Evolutionary conservation across 495 filamentous ascomycete genomes (phyloP).

Genomic region (Tuber magnatum): DNA sequence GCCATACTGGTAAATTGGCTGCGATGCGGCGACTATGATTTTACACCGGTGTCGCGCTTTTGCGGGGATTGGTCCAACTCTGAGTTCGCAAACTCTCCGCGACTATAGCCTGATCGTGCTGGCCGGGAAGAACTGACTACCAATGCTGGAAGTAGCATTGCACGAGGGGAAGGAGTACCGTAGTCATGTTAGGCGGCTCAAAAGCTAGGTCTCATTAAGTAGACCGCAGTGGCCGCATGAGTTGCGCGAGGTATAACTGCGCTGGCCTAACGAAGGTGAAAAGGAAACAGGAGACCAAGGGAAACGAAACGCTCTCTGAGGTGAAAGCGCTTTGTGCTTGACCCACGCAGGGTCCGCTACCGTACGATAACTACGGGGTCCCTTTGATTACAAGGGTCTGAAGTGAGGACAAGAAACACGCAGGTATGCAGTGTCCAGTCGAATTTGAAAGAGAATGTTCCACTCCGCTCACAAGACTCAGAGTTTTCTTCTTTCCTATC

Average conservation of each 20-base stretch:
- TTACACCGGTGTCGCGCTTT: background rate
- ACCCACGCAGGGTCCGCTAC: background rate
- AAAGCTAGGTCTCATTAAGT: background rate
- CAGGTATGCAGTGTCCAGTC: background rate
- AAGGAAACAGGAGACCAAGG: background rate
- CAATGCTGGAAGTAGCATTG: background rate
- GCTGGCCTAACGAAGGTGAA: background rate
- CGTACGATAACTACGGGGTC: background rate
- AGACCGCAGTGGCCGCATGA: background rate
- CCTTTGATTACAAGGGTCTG: background rate
- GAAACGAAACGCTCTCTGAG: background rate
- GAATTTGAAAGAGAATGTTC: constrained; percentile 2
- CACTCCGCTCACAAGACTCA: background rate
- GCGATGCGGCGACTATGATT: background rate
- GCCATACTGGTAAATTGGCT: background rate
- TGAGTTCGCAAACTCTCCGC: background rate
- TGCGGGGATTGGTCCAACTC: background rate
- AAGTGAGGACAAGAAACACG: background rate
- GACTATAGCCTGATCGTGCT: background rate
- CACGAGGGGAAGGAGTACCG: background rate
- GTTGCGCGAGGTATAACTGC: background rate
- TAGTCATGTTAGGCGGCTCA: background rate
- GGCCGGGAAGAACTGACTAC: background rate
- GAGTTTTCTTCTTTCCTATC: background rate
- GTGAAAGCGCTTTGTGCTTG: background rate